Evolutionary conservation across 2,329 filamentous ascomycete species (phyloP), one percentile per base, ranked within the genome.

Genomic region (Xylaria sp.): DNA sequence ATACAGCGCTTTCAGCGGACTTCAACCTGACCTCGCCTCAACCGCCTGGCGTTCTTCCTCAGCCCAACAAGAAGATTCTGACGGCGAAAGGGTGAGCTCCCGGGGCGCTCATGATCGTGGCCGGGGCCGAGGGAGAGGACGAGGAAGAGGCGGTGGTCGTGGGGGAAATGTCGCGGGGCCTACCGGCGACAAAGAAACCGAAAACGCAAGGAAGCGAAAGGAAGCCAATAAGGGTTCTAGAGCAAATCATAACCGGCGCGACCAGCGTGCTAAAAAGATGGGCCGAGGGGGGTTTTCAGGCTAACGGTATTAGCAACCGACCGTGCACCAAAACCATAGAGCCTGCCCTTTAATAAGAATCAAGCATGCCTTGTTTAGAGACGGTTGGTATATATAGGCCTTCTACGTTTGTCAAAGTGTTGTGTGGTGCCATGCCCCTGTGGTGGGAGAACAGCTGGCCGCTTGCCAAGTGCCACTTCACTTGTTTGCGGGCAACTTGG

Each of bases 171-270:
- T 91, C 9, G 87, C 89, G 1, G 90, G 91, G 0, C 84, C 90
- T 0, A 83, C 87, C 1, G 87, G 89, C 6, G 91, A 93, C n/a
- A 88, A 89, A 73, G 87, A 86, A n/a, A 94, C 92, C 0, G 89
- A 93, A 72, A 82, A 84, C 63, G 91, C 92, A 10, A 86, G 93
- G 72, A 86, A 90, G 74, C 86, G 87, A 70, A 97, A 97, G 78
- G 94, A 97, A 77, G 90, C 92, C 29, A 92, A 90, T 73, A 97
- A 97, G 79, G 86, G 90, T 2, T 92, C 91, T 25, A 85, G 91
- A 69, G 94, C 93, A 37, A 97, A 97, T 77, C 94, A 97, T 78
- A 96, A 93, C 79, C 88, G 94, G 29, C 87, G 93, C 59, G 92
- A 97, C 77, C 86, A 86, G 68, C 82, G 88, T 42, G 88, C 89